Percentiles rank a stretch among this genome's conserved stretches.
These are phyloP conservation scores for Eutypa lata DNA, from an alignment of 2,329 filamentous ascomycete species.

Conservation along the genomic window DNA sequence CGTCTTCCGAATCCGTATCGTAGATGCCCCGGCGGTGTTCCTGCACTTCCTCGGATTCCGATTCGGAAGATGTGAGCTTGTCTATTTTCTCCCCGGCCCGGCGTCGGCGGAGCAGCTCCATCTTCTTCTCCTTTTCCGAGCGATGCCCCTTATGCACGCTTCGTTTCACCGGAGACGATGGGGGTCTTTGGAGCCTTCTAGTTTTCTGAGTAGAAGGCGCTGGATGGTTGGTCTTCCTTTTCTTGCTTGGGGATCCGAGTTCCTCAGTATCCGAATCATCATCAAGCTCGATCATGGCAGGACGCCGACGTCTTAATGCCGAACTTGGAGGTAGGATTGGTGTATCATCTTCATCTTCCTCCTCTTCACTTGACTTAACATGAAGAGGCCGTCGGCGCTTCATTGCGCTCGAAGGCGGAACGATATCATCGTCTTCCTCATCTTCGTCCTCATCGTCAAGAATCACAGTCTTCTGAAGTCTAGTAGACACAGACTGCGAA, in stretches of 20 bases:
- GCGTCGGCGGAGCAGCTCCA: slow-evolving; percentile 36
- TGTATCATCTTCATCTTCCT: slow-evolving; percentile 7
- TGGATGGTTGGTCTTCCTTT: slow-evolving; percentile 17
- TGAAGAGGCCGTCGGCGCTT: background rate
- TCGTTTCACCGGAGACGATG: slow-evolving; percentile 17
- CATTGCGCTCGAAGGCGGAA: slow-evolving; percentile 3
- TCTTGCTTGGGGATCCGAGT: slow-evolving; percentile 26
- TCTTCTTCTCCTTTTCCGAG: slow-evolving; percentile 36
- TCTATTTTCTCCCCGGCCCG: slow-evolving; percentile 37
- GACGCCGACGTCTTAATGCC: slow-evolving; percentile 10
- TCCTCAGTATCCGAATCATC: slow-evolving; percentile 18
- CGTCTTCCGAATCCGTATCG: slow-evolving; percentile 29
- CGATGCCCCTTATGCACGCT: slow-evolving; percentile 25
- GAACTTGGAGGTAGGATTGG: slow-evolving; percentile 9
- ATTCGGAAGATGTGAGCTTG: slow-evolving; percentile 33
- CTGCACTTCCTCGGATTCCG: slow-evolving; percentile 44
- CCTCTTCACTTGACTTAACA: background rate
- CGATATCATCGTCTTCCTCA: slow-evolving; percentile 7
- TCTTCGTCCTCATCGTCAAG: slow-evolving; percentile 19
- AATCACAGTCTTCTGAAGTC: slow-evolving; percentile 20
- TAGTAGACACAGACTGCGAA: slow-evolving; percentile 28
- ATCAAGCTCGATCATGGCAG: slow-evolving; percentile 16
- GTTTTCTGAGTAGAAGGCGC: slow-evolving; percentile 3
- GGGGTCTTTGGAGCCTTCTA: slow-evolving; percentile 2
- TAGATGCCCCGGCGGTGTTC: slow-evolving; percentile 34